Percentiles rank a stretch among this genome's conserved stretches.
Evolutionary conservation across 257 asterid species (phyloP).

Genomic region (Jacaranda copaia): DNA sequence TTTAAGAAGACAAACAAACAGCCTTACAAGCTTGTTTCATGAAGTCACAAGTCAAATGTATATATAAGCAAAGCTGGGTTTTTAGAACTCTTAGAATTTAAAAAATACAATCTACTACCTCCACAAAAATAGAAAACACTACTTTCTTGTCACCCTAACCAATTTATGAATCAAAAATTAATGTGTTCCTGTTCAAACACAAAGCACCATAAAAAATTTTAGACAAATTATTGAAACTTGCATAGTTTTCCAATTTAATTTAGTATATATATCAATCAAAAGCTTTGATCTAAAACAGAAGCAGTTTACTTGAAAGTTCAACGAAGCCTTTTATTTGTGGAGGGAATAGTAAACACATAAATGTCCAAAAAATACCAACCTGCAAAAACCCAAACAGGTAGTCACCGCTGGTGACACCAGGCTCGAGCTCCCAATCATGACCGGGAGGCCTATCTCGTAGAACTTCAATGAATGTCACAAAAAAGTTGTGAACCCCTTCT

Average conservation of each 20-base stretch:
- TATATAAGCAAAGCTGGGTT: background rate
- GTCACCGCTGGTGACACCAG: slow-evolving; percentile 98
- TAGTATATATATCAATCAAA: background rate
- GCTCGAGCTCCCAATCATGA: slow-evolving; percentile 99
- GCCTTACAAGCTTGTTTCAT: slow-evolving; percentile 21
- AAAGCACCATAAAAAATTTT: background rate
- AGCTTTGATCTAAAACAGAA: background rate
- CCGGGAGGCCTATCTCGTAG: slow-evolving; percentile 99
- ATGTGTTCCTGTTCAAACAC: slow-evolving; percentile 3
- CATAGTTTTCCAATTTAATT: background rate
- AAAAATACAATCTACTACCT: background rate
- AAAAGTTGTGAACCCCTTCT: slow-evolving; percentile 97
- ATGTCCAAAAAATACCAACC: slow-evolving; percentile 45
- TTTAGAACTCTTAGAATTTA: too few relatives aligned
- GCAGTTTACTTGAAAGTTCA: background rate
- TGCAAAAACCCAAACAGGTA: slow-evolving; percentile 96
- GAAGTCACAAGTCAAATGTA: slow-evolving; percentile 11
- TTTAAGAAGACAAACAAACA: slow-evolving; percentile 25
- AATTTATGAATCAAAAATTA: background rate
- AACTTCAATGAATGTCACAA: slow-evolving; percentile 95
- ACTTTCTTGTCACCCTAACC: background rate
- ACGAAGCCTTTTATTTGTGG: background rate
- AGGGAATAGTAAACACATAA: slow-evolving; percentile 16
- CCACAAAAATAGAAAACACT: background rate
- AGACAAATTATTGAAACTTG: background rate